Percentiles rank a stretch among this genome's conserved stretches.
phyloP scores from a whole-genome alignment of 495 filamentous ascomycete species.

The Margaritispora aquatica region DNA sequence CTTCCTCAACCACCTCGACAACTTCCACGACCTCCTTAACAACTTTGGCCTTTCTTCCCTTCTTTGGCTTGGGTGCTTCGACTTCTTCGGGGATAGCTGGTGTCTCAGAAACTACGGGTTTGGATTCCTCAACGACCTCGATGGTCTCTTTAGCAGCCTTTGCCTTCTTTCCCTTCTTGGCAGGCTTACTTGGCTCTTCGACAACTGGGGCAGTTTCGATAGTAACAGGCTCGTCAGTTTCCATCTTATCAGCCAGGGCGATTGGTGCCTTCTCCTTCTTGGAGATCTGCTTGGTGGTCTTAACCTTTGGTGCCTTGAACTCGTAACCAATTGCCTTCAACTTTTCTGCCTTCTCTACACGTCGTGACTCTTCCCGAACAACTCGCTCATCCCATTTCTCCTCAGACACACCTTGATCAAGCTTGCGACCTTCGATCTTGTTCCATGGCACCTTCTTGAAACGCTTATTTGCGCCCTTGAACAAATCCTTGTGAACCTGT shows the following conservation, averaged over 20 bases:
- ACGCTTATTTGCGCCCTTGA: slow-evolving; percentile 79
- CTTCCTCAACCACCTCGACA: neutral
- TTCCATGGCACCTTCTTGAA: slow-evolving; percentile 87
- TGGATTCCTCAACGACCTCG: no score
- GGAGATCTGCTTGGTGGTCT: slow-evolving; percentile 52
- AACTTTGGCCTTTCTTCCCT: slow-evolving; percentile 3
- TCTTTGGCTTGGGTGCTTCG: neutral
- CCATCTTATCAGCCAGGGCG: slow-evolving; percentile 13
- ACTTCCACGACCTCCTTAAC: neutral
- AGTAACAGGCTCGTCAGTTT: slow-evolving; percentile 28
- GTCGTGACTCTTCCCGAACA: slow-evolving; percentile 59
- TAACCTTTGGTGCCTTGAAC: slow-evolving; percentile 67
- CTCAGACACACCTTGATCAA: slow-evolving; percentile 63
- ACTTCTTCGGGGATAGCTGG: neutral
- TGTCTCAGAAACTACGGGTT: neutral
- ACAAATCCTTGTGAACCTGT: slow-evolving; percentile 73
- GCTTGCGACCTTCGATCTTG: slow-evolving; percentile 65
- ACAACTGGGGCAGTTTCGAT: slow-evolving; percentile 10
- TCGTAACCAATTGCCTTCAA: slow-evolving; percentile 81
- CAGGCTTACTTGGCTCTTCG: slow-evolving; percentile 7
- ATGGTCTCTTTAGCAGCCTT: neutral
- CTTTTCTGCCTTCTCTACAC: slow-evolving; percentile 61
- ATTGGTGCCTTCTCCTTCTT: slow-evolving; percentile 27
- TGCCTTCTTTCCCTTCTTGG: slow-evolving; percentile 14
- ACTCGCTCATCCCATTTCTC: slow-evolving; percentile 72